Conservation (phyloP, 169 alveolate genomes). For the Cryptosporidium viatorum region DNA sequence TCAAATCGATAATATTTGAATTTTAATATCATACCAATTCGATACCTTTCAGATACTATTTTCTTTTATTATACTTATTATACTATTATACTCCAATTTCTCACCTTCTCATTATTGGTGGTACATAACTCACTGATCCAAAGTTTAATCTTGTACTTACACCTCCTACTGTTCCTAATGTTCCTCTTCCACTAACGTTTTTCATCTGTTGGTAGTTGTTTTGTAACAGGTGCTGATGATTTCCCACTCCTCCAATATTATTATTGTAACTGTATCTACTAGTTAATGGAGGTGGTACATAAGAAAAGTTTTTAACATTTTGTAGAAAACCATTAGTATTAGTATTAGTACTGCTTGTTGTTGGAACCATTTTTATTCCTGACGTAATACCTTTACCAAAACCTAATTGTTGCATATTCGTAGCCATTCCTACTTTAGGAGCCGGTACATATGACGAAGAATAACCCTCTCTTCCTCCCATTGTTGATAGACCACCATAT, state of each 20-base stretch:
- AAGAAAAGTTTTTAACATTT: not conserved
- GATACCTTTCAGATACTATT: no score
- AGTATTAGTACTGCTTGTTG: not conserved
- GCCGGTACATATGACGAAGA: not conserved
- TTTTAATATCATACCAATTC: no score
- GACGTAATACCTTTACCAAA: not conserved
- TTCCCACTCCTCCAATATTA: not conserved
- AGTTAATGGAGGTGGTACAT: conserved; percentile 31
- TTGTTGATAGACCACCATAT: not conserved
- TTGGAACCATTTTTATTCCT: not conserved
- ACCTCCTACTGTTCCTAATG: not conserved
- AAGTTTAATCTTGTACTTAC: not conserved
- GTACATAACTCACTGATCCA: conserved; percentile 53
- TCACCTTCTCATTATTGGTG: not conserved
- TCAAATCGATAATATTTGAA: no score
- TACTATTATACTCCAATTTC: not conserved
- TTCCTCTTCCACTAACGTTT: no score
- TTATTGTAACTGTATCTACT: not conserved
- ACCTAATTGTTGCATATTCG: not conserved
- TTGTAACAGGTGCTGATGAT: no score
- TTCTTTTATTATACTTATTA: no score
- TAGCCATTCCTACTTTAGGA: not conserved
- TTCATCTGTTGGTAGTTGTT: no score
- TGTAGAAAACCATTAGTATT: not conserved
- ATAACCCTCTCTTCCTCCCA: not conserved